Base-by-base conservation (phyloP, 106 monocot species). In the Agapanthus africanus region DNA sequence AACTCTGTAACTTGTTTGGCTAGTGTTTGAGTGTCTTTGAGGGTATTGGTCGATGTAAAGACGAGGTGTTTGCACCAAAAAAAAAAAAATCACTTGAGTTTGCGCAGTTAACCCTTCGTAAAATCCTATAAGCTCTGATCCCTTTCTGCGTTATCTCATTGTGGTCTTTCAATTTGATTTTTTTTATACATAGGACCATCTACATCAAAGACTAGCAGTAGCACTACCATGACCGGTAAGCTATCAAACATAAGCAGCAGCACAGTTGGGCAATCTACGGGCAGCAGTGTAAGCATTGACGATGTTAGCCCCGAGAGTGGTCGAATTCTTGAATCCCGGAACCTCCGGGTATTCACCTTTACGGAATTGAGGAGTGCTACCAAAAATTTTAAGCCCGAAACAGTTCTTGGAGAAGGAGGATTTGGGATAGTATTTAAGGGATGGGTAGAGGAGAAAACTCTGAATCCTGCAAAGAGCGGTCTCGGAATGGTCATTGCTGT, bases 351-450 rank as follows among this genome's bases (percentile, higher is more conserved):
- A 25, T 86, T 66, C 34, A 79, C 78, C 10, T 86, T 76, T 27
- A 51, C 60, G 0, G 86, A 86, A 39, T 39, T 86, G 65, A 86
- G 49, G 73, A 70, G 56, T 4, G 79, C 82, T 7, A 86, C 86
- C 1, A 82, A 59, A 67, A 79, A 74, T 70, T 86, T 86, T 44
- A 86, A 68, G 72, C 61, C 82, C 11, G 86, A 86, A 0, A 79
- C 50, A 0, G 70, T 86, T 30, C 79, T 86, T 2, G 86, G 86
- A 8, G 79, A 86, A 67, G 86, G 86, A 21, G 86, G 86, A 22
- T 86, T 86, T 52, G 86, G 86, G 34, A 86, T 21, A 65, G 86
- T 86, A 9, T 86, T 70, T 69, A 86, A 86, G 57, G 86, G 86
- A 62, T 86, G 78, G 78, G 76, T 86, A 9, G 86, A 86, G 14